Percentiles rank a stretch among this genome's conserved stretches.
phyloP scores from a whole-genome alignment of 1,139 yeast species.

The Kodamaea sp. region DNA sequence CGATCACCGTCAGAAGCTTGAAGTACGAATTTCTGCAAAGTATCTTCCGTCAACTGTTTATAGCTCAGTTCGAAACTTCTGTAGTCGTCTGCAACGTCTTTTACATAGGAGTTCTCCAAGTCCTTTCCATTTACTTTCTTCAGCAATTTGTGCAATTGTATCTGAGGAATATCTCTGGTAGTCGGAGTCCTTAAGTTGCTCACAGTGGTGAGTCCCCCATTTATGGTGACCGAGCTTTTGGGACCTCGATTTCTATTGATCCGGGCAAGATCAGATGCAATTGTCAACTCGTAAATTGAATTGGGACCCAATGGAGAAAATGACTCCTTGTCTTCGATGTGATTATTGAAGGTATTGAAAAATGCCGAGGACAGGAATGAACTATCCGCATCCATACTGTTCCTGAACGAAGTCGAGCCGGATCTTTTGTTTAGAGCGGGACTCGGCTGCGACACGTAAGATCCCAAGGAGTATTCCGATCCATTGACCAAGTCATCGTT shows the following conservation, averaged over 20 bases:
- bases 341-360: constrained; percentile 27
- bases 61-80: constrained; percentile 52
- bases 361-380: constrained; percentile 34
- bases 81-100: constrained; percentile 53
- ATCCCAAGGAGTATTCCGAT: constrained; percentile 26
- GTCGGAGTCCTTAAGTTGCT: constrained; percentile 69
- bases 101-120: constrained; percentile 43
- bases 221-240: constrained; percentile 36
- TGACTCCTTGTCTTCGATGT: constrained; percentile 20
- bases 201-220: constrained; percentile 43
- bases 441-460: constrained; percentile 16
- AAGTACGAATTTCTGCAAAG: constrained; percentile 43
- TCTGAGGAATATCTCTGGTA: constrained; percentile 79
- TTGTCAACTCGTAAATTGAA: constrained; percentile 72
- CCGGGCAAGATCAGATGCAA: constrained; percentile 54
- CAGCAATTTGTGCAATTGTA: constrained; percentile 60
- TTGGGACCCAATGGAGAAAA: constrained; percentile 75
- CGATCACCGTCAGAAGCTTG: constrained; percentile 23
- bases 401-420: constrained; percentile 31
- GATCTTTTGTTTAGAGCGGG: constrained; percentile 17
- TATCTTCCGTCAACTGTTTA: constrained; percentile 49
- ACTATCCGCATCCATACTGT: constrained; percentile 42
- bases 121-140: constrained; percentile 51
- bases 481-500: constrained; percentile 42
- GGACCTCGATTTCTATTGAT: constrained; percentile 34